Evolutionary conservation across 352 stramenopile species (phyloP).

Genomic region (Globisporangium nunn): DNA sequence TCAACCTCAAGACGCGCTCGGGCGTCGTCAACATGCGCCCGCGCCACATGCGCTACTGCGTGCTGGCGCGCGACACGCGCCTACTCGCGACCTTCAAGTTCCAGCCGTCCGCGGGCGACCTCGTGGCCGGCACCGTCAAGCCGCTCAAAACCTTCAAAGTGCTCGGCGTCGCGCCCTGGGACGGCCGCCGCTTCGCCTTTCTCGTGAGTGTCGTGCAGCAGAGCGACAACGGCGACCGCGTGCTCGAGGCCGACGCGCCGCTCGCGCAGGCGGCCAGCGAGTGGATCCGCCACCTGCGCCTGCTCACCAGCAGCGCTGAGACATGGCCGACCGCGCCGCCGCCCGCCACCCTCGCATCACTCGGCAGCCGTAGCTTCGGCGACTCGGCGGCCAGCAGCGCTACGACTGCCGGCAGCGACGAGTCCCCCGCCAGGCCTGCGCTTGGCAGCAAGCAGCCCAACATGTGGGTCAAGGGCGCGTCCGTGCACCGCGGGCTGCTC

Average conservation of each 20-base stretch:
- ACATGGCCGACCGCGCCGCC: constrained; percentile 16
- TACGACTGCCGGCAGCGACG: constrained; percentile 14
- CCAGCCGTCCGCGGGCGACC: constrained; percentile 65
- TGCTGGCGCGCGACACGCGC: constrained; percentile 54
- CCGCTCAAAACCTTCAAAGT: constrained; percentile 66
- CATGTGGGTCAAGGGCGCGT: constrained; percentile 78
- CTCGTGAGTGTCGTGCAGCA: constrained; percentile 65
- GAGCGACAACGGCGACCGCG: constrained; percentile 62
- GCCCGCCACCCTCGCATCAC: constrained; percentile 16
- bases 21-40: constrained; percentile 76
- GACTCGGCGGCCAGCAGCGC: constrained; percentile 1
- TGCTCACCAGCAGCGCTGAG: constrained; percentile 40
- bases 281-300: constrained; percentile 66
- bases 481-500: constrained; percentile 69
- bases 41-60: constrained; percentile 81
- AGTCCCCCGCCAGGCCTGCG: constrained; percentile 15
- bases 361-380: constrained; percentile 11
- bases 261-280: constrained; percentile 50
- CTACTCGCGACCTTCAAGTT: constrained; percentile 83
- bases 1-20: constrained; percentile 83
- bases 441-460: constrained; percentile 53
- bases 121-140: constrained; percentile 46
- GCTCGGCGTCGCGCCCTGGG: constrained; percentile 61
- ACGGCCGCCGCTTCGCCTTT: constrained; percentile 66
- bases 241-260: constrained; percentile 69